Conservation (phyloP, 352 stramenopile species). For the Pythium biforme region DNA sequence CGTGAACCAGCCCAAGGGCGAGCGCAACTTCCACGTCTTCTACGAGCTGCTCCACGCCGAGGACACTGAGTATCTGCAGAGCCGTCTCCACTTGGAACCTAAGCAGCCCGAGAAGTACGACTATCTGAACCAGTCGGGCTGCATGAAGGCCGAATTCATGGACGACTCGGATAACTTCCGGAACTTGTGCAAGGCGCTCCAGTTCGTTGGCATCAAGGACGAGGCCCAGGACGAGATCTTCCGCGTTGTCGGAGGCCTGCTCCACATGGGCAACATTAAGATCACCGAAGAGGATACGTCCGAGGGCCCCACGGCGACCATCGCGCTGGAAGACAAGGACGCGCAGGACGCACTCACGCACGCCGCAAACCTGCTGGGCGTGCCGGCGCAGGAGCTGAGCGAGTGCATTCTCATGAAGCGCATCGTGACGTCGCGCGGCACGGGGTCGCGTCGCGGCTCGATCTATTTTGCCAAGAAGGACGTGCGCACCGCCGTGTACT, state of each 20-base stretch:
- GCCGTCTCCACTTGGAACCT: conserved; percentile 49
- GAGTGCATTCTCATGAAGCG: conserved; percentile 79
- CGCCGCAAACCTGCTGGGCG: conserved; percentile 63
- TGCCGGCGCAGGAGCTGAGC: conserved; percentile 58
- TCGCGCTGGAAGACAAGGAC: conserved; percentile 40
- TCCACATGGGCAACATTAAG: conserved; percentile 80
- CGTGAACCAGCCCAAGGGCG: conserved; percentile 67
- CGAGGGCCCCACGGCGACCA: conserved; percentile 70
- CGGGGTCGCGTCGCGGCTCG: conserved; percentile 55
- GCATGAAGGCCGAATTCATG: conserved; percentile 63
- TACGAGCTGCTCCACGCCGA: conserved; percentile 77
- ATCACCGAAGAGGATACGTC: conserved; percentile 72
- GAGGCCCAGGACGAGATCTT: conserved; percentile 74
- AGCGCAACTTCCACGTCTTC: conserved; percentile 88
- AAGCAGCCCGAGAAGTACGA: conserved; percentile 61
- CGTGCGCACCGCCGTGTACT: conserved; percentile 69
- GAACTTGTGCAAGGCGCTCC: conserved; percentile 58
- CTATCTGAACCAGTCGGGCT: conserved; percentile 79
- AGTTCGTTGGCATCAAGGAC: conserved; percentile 73
- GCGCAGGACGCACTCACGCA: conserved; percentile 48
- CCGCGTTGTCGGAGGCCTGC: conserved; percentile 59
- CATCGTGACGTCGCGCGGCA: conserved; percentile 65
- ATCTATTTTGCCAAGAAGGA: conserved; percentile 82
- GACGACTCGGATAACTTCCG: conserved; percentile 71
- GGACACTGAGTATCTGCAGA: conserved; percentile 48